Conservation (phyloP, 805 yeast genomes). For the Clavispora asparagi region DNA sequence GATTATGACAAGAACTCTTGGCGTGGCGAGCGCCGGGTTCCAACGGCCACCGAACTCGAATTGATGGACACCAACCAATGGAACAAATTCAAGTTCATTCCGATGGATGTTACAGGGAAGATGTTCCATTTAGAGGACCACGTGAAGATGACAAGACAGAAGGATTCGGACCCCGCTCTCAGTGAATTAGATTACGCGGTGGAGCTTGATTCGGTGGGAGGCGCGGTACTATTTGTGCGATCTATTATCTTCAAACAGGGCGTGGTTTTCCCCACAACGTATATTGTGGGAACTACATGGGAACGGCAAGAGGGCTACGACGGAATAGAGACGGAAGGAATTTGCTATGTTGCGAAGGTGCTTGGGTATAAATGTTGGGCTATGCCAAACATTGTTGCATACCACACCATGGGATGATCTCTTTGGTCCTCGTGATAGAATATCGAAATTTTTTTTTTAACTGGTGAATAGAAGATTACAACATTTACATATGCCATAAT, state of each 20-base stretch:
- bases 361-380: slow-evolving; percentile 47
- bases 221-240: slow-evolving; percentile 43
- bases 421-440: no score
- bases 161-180: neutral
- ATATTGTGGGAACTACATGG: slow-evolving; percentile 45
- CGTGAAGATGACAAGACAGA: slow-evolving; percentile 4
- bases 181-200: slow-evolving; percentile 12
- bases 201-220: slow-evolving; percentile 47
- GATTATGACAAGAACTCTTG: slow-evolving; percentile 40
- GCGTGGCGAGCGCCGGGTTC: slow-evolving; percentile 34
- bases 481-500: no score
- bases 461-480: no score
- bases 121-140: slow-evolving; percentile 26
- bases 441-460: no score
- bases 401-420: slow-evolving; percentile 19
- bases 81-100: slow-evolving; percentile 30
- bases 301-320: slow-evolving; percentile 44
- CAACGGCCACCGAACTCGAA: slow-evolving; percentile 14
- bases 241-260: slow-evolving; percentile 43
- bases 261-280: slow-evolving; percentile 40
- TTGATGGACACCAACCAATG: slow-evolving; percentile 15
- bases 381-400: slow-evolving; percentile 42
- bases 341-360: slow-evolving; percentile 42
- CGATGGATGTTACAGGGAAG: slow-evolving; percentile 21
- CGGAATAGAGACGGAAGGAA: slow-evolving; percentile 52